phyloP scores from a whole-genome alignment of 176 grass and related monocot genomes.

The Oryza glumipatula region DNA sequence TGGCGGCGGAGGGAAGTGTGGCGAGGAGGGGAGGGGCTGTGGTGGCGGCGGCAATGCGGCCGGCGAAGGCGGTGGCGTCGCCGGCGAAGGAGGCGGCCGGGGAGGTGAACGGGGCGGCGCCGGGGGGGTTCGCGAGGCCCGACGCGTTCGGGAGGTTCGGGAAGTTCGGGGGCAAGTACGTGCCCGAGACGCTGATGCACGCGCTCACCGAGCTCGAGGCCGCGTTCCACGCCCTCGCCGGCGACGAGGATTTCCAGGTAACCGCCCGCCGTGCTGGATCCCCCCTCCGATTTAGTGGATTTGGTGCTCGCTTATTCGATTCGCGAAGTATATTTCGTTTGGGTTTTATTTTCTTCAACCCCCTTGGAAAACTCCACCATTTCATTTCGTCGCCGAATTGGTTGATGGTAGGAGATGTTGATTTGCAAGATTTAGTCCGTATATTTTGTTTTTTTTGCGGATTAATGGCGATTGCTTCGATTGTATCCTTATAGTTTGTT shows the following conservation, averaged over 20 bases:
- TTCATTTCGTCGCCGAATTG: background rate
- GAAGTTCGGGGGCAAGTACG: conserved; percentile 93
- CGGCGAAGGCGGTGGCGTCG: conserved; percentile 47
- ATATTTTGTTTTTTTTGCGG: background rate
- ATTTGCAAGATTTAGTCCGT: background rate
- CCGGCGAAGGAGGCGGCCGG: background rate
- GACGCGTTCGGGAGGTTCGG: conserved; percentile 82
- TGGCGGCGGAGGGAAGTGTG: background rate
- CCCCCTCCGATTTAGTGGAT: background rate
- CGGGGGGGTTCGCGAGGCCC: conserved; percentile 42
- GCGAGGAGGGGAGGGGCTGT: background rate
- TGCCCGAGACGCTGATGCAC: conserved; percentile 93
- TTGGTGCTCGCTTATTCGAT: background rate
- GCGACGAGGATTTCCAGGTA: conserved; percentile 84
- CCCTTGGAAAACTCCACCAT: background rate
- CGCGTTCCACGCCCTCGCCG: conserved; percentile 71
- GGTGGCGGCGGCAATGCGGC: conserved; percentile 32
- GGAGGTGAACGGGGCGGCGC: conserved; percentile 25
- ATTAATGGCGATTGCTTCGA: background rate
- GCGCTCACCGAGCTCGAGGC: conserved; percentile 82
- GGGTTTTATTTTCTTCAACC: background rate
- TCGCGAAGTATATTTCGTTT: background rate
- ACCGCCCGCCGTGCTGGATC: background rate
- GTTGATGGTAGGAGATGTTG: background rate
- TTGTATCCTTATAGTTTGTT: background rate